Evolutionary conservation across 1,284 basidiomycete species (phyloP), one percentile per base, ranked within the genome.

Genomic region (Spongiforma sp.): DNA sequence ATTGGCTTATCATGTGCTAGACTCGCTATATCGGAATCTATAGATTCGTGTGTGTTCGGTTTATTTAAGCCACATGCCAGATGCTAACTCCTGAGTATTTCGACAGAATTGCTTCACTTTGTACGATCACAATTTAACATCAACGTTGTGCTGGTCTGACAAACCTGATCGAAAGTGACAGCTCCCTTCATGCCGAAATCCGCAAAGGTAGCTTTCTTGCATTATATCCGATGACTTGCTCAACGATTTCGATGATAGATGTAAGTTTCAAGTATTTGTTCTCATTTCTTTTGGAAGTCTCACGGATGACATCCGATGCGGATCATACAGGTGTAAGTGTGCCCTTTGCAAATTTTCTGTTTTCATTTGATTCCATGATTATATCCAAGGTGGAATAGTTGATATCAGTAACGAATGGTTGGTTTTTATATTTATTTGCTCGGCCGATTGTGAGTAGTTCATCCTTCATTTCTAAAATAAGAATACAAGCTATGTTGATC

Each of bases 1-100:
- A n/a, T n/a, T n/a, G n/a, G n/a, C n/a, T n/a, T n/a, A n/a, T n/a
- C n/a, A n/a, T n/a, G n/a, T n/a, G n/a, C n/a, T n/a, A 65, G 62
- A 41, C 61, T 21, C 63, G 63, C 39, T 65, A 65, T 48, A 12
- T 28, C 19, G 64, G 64, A 17, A 10, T 65, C n/a, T 37, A 4
- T 9, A 14, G 24, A n/a, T 3, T 60, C 9, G 14, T 30, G 64
- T 65, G 24, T 19, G 48, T 57, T 17, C 34, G 15, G 4, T 15
- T 54, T 32, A 7, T 30, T 52, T 17, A 24, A 32, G 19, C 21
- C 21, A 26, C 26, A 15, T 5, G 15, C n/a, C 12, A 6, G 24
- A 30, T 48, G 1, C 12, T 39, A 7, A 62, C 21, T 36, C 21
- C 19, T 1, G 11, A 10, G 24, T 2, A 15, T 4, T 46, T 19